Conservation (phyloP, 768 basidiomycete genomes). For the Cubamyces sp. region DNA sequence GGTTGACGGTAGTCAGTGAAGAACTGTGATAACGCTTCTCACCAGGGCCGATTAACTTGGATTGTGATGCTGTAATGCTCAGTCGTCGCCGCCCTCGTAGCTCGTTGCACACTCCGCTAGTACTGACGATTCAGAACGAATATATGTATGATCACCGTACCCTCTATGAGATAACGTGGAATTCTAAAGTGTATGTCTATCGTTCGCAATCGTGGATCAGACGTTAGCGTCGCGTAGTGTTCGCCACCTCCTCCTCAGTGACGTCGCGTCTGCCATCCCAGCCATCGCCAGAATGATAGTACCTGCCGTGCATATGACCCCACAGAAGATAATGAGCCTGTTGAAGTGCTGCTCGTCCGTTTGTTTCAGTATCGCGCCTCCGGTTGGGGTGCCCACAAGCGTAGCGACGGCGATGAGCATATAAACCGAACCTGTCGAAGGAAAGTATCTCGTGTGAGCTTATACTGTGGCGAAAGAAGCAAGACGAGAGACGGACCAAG, state of each 20-base stretch:
- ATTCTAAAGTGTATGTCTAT: too few species aligned
- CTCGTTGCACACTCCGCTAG: too few species aligned
- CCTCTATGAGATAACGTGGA: too few species aligned
- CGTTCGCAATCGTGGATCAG: too few species aligned
- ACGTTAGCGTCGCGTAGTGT: too few species aligned
- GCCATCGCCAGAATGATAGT: slow-evolving; percentile 14
- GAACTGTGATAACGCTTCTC: too few species aligned
- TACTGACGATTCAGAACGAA: too few species aligned
- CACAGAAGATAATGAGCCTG: slow-evolving; percentile 37
- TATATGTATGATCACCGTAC: too few species aligned
- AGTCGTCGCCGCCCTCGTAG: too few species aligned
- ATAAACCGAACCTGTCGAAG: slow-evolving; percentile 33
- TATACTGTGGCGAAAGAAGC: neutral
- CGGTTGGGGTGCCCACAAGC: slow-evolving; percentile 40
- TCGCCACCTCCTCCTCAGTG: neutral
- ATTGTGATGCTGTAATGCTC: too few species aligned
- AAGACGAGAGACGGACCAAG: slow-evolving; percentile 30
- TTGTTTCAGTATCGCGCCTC: slow-evolving; percentile 35
- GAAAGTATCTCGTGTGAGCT: neutral
- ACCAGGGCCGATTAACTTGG: too few species aligned
- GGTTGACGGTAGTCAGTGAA: too few species aligned
- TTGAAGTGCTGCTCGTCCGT: slow-evolving; percentile 33
- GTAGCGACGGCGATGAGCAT: slow-evolving; percentile 35
- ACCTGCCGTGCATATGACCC: slow-evolving; percentile 31
- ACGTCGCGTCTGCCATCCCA: slow-evolving; percentile 2